A percentile compares a stretch with the other conserved stretches of the same genome.
phyloP scores from a whole-genome alignment of 176 grass and related monocot genomes.

The Cymbopogon citratus region DNA sequence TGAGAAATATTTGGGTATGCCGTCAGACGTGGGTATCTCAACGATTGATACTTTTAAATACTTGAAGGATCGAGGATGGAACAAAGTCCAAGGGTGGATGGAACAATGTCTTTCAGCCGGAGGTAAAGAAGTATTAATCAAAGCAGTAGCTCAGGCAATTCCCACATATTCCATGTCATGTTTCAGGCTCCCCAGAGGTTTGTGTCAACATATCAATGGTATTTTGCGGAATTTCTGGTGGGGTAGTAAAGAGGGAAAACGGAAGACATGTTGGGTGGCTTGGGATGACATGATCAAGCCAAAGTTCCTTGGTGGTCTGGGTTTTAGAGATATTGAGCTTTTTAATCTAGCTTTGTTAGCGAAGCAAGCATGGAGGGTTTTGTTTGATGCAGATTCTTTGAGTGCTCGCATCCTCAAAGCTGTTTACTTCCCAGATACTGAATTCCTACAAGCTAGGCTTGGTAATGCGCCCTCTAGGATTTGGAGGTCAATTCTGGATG shows the following conservation, averaged over 20 bases:
- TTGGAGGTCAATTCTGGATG: too few relatives aligned
- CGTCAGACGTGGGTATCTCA: background rate
- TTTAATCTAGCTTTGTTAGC: too few relatives aligned
- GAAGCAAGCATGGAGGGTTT: too few relatives aligned
- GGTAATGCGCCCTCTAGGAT: too few relatives aligned
- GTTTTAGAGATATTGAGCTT: background rate
- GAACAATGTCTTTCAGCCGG: background rate
- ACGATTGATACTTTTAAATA: background rate
- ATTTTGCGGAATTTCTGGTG: background rate
- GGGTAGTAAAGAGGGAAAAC: background rate
- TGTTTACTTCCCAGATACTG: too few relatives aligned
- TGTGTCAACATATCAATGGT: background rate
- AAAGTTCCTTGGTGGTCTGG: background rate
- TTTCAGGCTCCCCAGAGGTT: background rate
- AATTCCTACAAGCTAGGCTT: too few relatives aligned
- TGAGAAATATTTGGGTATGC: background rate
- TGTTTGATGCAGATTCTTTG: too few relatives aligned
- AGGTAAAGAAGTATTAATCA: background rate
- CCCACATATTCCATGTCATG: too few relatives aligned
- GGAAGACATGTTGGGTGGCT: background rate
- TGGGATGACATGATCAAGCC: background rate
- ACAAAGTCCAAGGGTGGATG: background rate
- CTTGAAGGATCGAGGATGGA: background rate
- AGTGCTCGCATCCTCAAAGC: too few relatives aligned
- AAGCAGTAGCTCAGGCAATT: background rate